Evolutionary conservation across 164 flowering plant genomes (phyloP).

Genomic region (Akebia trifoliata): DNA sequence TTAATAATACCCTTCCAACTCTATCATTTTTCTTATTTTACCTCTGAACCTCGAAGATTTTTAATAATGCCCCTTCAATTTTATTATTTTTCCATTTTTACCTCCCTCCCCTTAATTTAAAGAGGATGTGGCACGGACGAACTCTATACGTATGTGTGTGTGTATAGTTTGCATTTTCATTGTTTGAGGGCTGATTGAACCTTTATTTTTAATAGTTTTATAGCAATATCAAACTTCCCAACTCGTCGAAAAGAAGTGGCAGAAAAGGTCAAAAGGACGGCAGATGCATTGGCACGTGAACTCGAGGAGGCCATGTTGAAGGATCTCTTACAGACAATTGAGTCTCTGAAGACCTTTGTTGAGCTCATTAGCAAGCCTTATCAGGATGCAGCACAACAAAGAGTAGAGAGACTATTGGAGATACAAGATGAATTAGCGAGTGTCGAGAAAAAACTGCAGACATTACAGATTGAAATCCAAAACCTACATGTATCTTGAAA

Average conservation of each 20-base stretch:
- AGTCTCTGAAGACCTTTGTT: conserved; percentile 43
- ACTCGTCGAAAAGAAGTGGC: conserved; percentile 47
- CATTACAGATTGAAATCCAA: conserved; percentile 47
- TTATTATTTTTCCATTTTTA: too few relatives aligned
- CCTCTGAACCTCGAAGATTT: too few relatives aligned
- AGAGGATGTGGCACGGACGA: too few relatives aligned
- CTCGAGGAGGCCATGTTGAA: conserved; percentile 83
- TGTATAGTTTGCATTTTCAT: too few relatives aligned
- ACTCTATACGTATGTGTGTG: too few relatives aligned
- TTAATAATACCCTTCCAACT: too few relatives aligned
- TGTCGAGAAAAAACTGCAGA: conserved; percentile 34
- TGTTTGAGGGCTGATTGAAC: conserved; percentile 1
- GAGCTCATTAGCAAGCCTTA: conserved; percentile 43
- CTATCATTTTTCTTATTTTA: too few relatives aligned
- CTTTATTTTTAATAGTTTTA: conserved; percentile 34
- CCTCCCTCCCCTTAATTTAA: too few relatives aligned
- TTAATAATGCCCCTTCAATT: too few relatives aligned
- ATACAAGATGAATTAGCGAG: conserved; percentile 38
- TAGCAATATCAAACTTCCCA: conserved; percentile 72
- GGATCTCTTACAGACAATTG: conserved; percentile 36
- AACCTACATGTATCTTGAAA: conserved; percentile 47
- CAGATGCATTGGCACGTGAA: conserved; percentile 64
- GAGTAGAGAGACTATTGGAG: conserved; percentile 31
- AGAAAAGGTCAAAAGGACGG: conserved; percentile 65
- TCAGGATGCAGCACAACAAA: conserved; percentile 49